Evolutionary conservation across 306 rosid genomes (phyloP).

Genomic region (Gillenia trifoliata): DNA sequence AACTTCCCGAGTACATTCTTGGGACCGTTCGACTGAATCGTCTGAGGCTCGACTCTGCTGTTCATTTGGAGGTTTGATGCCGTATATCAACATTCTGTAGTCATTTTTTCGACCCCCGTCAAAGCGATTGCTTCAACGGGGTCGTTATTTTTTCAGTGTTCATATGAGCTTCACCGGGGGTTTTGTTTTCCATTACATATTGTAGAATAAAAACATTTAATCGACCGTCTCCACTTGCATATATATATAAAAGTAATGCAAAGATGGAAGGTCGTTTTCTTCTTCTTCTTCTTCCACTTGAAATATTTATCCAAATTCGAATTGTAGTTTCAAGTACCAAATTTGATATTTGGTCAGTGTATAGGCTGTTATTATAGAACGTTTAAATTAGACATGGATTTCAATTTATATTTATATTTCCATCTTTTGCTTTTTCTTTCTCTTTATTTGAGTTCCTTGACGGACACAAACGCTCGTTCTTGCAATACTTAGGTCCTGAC

Average conservation of each 20-base stretch:
- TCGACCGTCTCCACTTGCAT: neutral
- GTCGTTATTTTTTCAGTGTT: neutral
- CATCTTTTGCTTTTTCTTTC: neutral
- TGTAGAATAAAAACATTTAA: neutral
- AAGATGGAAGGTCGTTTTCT: neutral
- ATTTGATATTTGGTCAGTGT: neutral
- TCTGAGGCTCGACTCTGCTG: slow-evolving; percentile 61
- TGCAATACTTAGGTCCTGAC: neutral
- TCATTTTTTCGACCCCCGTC: neutral
- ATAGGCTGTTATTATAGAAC: neutral
- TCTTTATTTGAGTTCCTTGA: neutral
- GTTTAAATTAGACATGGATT: neutral
- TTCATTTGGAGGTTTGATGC: slow-evolving; percentile 39
- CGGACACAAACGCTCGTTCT: neutral
- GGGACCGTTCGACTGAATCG: slow-evolving; percentile 84
- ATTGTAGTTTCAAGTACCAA: neutral
- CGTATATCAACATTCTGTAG: neutral
- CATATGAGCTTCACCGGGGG: neutral
- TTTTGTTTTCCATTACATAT: neutral
- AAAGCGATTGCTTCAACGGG: neutral
- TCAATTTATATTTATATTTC: no score
- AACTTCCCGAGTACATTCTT: slow-evolving; percentile 83
- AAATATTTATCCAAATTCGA: neutral
- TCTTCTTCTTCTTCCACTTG: neutral
- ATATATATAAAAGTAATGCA: neutral